Conservation (phyloP, 345 rosid genomes). For the Punica granatum region DNA sequence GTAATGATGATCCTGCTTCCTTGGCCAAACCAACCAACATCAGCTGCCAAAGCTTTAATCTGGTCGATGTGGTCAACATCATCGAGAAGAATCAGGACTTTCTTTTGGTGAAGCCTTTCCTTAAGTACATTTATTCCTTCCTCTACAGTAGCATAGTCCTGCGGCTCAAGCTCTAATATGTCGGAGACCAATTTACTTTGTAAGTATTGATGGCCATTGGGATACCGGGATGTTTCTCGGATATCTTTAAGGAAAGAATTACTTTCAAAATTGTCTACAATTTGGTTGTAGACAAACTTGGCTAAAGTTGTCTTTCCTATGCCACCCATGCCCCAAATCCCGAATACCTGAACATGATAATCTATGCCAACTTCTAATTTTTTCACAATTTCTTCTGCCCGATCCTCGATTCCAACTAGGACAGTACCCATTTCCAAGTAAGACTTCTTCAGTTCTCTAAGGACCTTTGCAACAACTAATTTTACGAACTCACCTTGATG, state of each 20-base stretch:
- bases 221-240: neutral
- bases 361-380: neutral
- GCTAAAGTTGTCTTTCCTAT: conserved; percentile 11
- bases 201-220: neutral
- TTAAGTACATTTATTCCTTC: neutral
- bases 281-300: neutral
- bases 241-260: conserved; percentile 3
- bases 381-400: neutral
- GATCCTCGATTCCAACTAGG: conserved; percentile 6
- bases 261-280: neutral
- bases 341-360: neutral
- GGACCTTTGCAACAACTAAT: neutral
- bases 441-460: neutral
- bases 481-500: neutral
- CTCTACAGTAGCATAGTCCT: rapidly evolving
- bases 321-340: conserved; percentile 6
- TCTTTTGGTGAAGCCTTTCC: neutral
- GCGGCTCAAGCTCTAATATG: neutral
- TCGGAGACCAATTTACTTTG: neutral
- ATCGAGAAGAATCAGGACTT: conserved; percentile 1
- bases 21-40: neutral
- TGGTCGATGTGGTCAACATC: neutral
- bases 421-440: neutral
- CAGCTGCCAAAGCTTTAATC: neutral
- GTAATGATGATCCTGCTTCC: conserved; percentile 14